Evolutionary conservation across 1,284 basidiomycete genomes (phyloP).

Genomic region (Pulchroboletus neoregius): DNA sequence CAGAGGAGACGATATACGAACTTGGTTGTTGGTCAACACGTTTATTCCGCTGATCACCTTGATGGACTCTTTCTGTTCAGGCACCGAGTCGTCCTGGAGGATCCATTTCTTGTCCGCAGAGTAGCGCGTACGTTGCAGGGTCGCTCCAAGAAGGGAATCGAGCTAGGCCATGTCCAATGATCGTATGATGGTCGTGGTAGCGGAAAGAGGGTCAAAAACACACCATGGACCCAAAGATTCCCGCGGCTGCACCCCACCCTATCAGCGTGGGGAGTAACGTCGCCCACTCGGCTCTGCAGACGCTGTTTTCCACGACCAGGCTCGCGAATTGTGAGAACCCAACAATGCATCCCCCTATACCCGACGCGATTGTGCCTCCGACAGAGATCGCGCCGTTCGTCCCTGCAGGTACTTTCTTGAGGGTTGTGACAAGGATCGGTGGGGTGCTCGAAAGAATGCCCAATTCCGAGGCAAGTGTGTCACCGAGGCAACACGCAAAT

Average conservation of each 20-base stretch:
- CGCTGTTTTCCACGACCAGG: conserved; percentile 61
- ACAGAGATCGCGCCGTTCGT: conserved; percentile 87
- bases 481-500: conserved; percentile 80
- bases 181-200: background rate
- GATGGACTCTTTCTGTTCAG: conserved; percentile 31
- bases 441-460: conserved; percentile 72
- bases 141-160: conserved; percentile 86
- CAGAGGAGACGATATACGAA: conserved; percentile 27
- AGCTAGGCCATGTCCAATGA: conserved; percentile 43
- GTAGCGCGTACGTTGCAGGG: conserved; percentile 80
- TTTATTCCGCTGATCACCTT: conserved; percentile 68
- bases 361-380: conserved; percentile 71
- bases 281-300: conserved; percentile 39
- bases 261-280: conserved; percentile 44
- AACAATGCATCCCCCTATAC: conserved; percentile 71
- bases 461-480: conserved; percentile 78
- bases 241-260: conserved; percentile 59
- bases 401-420: conserved; percentile 74
- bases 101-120: conserved; percentile 60
- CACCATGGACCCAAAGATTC: conserved; percentile 75
- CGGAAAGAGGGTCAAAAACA: conserved; percentile 18
- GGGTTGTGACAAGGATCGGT: conserved; percentile 75
- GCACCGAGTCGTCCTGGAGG: conserved; percentile 53
- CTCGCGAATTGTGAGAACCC: conserved; percentile 57
- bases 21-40: conserved; percentile 80